phyloP scores from a whole-genome alignment of 2,329 filamentous ascomycete species.

The Paecilomyces fulvus region DNA sequence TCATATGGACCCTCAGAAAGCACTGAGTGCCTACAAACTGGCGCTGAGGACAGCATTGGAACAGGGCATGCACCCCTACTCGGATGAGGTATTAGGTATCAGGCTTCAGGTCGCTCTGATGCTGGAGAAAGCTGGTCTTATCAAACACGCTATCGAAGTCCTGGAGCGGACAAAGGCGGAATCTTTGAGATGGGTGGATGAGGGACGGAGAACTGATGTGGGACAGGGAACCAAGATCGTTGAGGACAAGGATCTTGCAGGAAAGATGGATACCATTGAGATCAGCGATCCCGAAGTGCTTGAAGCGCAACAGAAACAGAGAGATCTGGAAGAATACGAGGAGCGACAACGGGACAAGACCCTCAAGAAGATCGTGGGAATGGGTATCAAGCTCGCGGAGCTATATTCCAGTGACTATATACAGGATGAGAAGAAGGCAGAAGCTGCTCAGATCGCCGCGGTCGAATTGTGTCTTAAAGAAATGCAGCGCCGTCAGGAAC shows the following conservation, averaged over 20 bases:
- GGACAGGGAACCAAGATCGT: conserved; percentile 10
- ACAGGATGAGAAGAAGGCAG: conserved; percentile 62
- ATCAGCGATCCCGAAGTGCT: conserved; percentile 13
- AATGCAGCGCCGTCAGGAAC: conserved; percentile 55
- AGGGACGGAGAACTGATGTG: conserved; percentile 12
- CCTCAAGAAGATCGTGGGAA: conserved; percentile 63
- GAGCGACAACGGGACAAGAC: conserved; percentile 52
- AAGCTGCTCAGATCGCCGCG: conserved; percentile 68
- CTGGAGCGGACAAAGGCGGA: conserved; percentile 69
- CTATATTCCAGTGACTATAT: conserved; percentile 72
- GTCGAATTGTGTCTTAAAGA: conserved; percentile 74
- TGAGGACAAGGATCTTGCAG: conserved; percentile 38
- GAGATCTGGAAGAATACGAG: conserved; percentile 19
- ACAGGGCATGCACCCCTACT: conserved; percentile 74
- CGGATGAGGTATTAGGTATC: conserved; percentile 82
- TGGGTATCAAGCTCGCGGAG: conserved; percentile 76
- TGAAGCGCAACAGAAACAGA: conserved; percentile 14
- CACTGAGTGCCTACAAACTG: conserved; percentile 73
- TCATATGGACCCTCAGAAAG: conserved; percentile 63
- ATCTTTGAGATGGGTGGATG: conserved; percentile 42
- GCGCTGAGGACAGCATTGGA: conserved; percentile 67
- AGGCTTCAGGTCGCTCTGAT: conserved; percentile 73
- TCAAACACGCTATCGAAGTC: conserved; percentile 63
- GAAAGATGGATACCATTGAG: conserved; percentile 28
- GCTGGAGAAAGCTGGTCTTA: conserved; percentile 67